Base-by-base conservation (phyloP, 345 rosid species). In the Psidium friedrichsthalianum region DNA sequence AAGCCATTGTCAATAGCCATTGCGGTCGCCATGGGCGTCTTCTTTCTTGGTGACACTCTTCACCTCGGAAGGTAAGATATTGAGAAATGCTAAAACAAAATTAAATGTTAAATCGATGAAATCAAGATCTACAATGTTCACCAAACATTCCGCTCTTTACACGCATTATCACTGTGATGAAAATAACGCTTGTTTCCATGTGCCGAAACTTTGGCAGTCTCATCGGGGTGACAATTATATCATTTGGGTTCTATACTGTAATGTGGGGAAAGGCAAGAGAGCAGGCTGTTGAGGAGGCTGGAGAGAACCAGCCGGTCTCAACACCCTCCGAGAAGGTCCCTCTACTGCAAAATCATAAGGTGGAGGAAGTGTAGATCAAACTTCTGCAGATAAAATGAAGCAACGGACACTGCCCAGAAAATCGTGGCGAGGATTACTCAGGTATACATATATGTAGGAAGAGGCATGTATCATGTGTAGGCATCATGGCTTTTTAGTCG, bases 231-330 rank as follows among this genome's bases (percentile, higher is more conserved):
- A 89, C 91, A 4, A 88, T 93, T 32, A 94, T 96, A 88, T 91
- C 98, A 3, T 55, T 93, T 0, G 98, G 99, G 57, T 96, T 96
- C 85, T 95, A 95, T 78, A 93, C 93, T 3, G 96, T 95, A 25
- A 93, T 96, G 92, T 96, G 99, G 99, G 98, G 99, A 16, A 95
- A 96, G 89, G 88, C 92, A 11, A 94, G 93, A 85, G 97, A 96
- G 87, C 95, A 90, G 44, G 83, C 90, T 82, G 88, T 53, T 51
- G 96, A 92, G 82, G 98, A 91, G 24, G 85, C 6, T 74, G 88
- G 56, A 12, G 85, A 47, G 83, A 82, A 83, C 64, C 87, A 56
- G 85, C 74, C 57, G 20, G 86, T 84, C 13, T 83, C 88, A 61
- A 82, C 85, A n/a, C 84, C 87, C 25, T 56, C 89, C 25, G 88